phyloP scores from a whole-genome alignment of 1,284 basidiomycete genomes.

The Sporisorium sorghi region DNA sequence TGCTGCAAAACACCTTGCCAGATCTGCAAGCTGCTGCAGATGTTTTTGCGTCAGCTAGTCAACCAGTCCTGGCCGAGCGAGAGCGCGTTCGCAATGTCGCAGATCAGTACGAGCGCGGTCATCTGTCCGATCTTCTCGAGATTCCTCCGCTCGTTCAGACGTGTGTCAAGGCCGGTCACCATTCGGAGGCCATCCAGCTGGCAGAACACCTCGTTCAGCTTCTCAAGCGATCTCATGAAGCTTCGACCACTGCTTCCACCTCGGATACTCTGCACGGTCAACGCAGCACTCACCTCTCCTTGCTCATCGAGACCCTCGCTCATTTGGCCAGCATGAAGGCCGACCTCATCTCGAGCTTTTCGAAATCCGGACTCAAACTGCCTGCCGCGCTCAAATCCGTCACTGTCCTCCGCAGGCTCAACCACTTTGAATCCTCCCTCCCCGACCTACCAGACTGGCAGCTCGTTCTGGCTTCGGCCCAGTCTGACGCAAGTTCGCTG shows the following conservation, averaged over 20 bases:
- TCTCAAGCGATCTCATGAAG: constrained; percentile 33
- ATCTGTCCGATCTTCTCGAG: constrained; percentile 88
- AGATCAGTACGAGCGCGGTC: constrained; percentile 76
- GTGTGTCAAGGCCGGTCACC: constrained; percentile 89
- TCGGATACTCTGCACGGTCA: constrained; percentile 3
- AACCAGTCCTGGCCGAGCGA: constrained; percentile 29
- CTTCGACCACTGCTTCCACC: background rate
- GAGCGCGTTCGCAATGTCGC: constrained; percentile 31
- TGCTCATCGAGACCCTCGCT: constrained; percentile 78
- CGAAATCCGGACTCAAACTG: constrained; percentile 82
- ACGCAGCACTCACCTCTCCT: constrained; percentile 72
- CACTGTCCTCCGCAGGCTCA: constrained; percentile 84
- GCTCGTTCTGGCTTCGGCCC: background rate
- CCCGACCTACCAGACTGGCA: constrained; percentile 16
- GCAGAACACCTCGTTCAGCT: constrained; percentile 76
- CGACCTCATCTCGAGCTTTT: constrained; percentile 81
- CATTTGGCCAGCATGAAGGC: constrained; percentile 75
- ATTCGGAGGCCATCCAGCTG: constrained; percentile 87
- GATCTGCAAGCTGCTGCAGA: constrained; percentile 29
- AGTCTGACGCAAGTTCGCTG: background rate
- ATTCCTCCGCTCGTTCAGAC: constrained; percentile 89
- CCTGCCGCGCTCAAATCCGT: constrained; percentile 89
- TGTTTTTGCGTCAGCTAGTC: constrained; percentile 20
- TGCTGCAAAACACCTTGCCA: constrained; percentile 30
- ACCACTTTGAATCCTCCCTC: constrained; percentile 54